phyloP scores from a whole-genome alignment of 176 grass and related monocot genomes.

The Hordeum marinum region DNA sequence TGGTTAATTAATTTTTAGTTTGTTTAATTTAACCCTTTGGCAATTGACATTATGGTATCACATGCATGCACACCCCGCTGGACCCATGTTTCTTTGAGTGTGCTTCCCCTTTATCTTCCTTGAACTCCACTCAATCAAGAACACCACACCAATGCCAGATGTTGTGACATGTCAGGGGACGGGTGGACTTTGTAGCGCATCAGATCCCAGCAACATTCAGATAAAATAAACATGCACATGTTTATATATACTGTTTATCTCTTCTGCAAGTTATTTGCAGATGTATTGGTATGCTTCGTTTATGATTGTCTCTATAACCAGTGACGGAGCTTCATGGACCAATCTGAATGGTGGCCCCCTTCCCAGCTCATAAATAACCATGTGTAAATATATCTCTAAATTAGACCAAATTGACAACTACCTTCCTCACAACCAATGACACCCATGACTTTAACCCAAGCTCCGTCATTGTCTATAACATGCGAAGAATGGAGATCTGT shows the following conservation, averaged over 20 bases:
- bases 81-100: conserved; percentile 43
- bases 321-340: too few species aligned
- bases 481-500: too few species aligned
- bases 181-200: conserved; percentile 44
- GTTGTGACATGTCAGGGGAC: background rate
- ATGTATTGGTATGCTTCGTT: too few species aligned
- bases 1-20: conserved; percentile 29
- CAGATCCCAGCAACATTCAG: conserved; percentile 41
- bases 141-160: background rate
- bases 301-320: too few species aligned
- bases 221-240: conserved; percentile 5
- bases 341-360: too few species aligned
- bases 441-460: too few species aligned
- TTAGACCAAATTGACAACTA: too few species aligned
- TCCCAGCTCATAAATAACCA: too few species aligned
- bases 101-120: conserved; percentile 47
- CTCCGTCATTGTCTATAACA: too few species aligned
- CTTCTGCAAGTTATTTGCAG: too few species aligned
- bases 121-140: conserved; percentile 83
- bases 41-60: conserved; percentile 34
- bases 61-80: conserved; percentile 14
- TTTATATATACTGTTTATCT: background rate
- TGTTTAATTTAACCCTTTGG: background rate
- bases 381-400: too few species aligned
- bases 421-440: too few species aligned